These are phyloP conservation scores for Candida nanaspora DNA, from an alignment of 805 yeast species.

Conservation along the genomic window DNA sequence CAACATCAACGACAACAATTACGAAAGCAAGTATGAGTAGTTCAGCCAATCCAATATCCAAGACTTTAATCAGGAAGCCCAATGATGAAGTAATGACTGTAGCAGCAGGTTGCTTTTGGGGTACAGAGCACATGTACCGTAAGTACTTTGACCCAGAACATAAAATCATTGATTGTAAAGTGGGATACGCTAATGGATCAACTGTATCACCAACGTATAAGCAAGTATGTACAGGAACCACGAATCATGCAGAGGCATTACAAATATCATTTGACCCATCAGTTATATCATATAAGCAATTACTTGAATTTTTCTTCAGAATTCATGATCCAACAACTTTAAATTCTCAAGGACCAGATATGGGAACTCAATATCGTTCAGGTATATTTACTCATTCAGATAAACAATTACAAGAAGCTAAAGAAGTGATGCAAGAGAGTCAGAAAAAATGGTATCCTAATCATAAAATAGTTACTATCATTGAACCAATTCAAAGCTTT, in stretches of 20 bases:
- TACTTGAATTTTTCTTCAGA: slow-evolving; percentile 78
- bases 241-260: slow-evolving; percentile 74
- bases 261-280: slow-evolving; percentile 79
- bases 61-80: slow-evolving; percentile 19
- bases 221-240: slow-evolving; percentile 69
- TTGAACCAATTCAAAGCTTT: slow-evolving; percentile 62
- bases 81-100: slow-evolving; percentile 48
- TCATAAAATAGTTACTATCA: slow-evolving; percentile 58
- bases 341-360: slow-evolving; percentile 81
- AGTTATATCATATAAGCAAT: slow-evolving; percentile 46
- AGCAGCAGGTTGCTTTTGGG: slow-evolving; percentile 78
- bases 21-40: no score
- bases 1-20: neutral
- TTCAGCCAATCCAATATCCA: slow-evolving; percentile 3
- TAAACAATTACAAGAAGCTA: slow-evolving; percentile 37
- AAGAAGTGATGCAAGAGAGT: slow-evolving; percentile 38
- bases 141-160: slow-evolving; percentile 56
- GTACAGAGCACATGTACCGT: slow-evolving; percentile 76
- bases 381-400: slow-evolving; percentile 61
- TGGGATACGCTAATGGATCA: slow-evolving; percentile 86
- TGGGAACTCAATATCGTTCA: slow-evolving; percentile 86
- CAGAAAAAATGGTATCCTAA: slow-evolving; percentile 75
- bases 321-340: slow-evolving; percentile 92
- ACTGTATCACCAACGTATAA: slow-evolving; percentile 51
- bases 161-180: slow-evolving; percentile 59